Evolutionary conservation across 2,329 filamentous ascomycete genomes (phyloP), one percentile per base, ranked within the genome.

Genomic region (Basipetospora chlamydospora): DNA sequence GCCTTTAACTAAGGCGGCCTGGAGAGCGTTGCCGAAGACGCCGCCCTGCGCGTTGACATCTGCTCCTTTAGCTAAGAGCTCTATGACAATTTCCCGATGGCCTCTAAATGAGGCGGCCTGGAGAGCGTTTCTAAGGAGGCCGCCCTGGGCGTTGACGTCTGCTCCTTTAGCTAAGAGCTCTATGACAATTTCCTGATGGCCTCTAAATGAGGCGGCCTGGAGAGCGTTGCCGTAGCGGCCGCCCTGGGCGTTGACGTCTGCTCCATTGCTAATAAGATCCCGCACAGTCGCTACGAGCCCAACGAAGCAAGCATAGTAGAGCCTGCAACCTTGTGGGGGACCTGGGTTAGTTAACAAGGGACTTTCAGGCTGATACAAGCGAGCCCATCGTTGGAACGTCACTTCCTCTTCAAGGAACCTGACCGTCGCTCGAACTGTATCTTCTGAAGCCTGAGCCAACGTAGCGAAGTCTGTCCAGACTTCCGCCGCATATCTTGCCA

Each of bases 401-500:
- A n/a, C 26, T 28, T 28, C 26, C 6, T 28, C 12, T n/a, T 28
- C 6, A 5, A 28, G 12, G 26, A 28, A 28, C 5, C 12, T n/a
- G 6, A n/a, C 26, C 12, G 26, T n/a, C 13, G 26, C 26, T 28
- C 12, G 6, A 28, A n/a, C 6, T 41, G 39, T 28, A 21, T 42
- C 28, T 37, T 33, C 28, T 3, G 29, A 38, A 28, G 29, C 25
- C 33, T 43, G 26, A 20, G 41, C 40, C 11, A 28, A 37, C 4
- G 25, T 26, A 26, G 32, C 42, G 38, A 38, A 38, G 4, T 18
- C 18, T 10, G 32, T 42, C 48, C 44, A 50, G n/a, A 31, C 29
- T 12, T 39, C 26, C 35, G 45, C 44, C 6, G 48, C 43, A 39
- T 42, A 45, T 29, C 22, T 13, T 30, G 43, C 45, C 39, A 47